A percentile compares a stretch with the other conserved stretches of the same genome.
Conservation (phyloP, 768 basidiomycete species). For the Coprinopsis cinerea region DNA sequence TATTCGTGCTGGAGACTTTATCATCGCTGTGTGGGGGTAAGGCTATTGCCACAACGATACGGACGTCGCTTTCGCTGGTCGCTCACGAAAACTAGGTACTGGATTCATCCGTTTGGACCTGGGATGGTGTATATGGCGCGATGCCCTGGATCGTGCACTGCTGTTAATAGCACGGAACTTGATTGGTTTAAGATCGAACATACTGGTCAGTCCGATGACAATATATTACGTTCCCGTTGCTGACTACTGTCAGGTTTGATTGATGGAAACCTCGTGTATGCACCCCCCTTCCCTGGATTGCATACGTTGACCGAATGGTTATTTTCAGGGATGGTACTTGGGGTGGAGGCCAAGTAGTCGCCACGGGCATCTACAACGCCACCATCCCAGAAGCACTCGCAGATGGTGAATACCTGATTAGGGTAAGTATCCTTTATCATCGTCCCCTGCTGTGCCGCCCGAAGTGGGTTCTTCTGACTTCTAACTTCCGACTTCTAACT, state of each 20-base stretch:
- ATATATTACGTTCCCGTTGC: conserved; percentile 12
- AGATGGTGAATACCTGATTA: conserved; percentile 32
- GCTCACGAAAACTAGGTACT: conserved; percentile 17
- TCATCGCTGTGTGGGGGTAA: conserved; percentile 30
- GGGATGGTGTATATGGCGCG: conserved; percentile 33
- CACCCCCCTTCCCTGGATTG: neutral
- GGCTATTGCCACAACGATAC: neutral
- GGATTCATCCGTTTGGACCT: conserved; percentile 28
- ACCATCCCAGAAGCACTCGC: conserved; percentile 29
- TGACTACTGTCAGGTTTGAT: conserved; percentile 3
- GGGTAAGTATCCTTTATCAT: conserved; percentile 15
- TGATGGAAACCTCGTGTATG: conserved; percentile 8
- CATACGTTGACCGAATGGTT: neutral
- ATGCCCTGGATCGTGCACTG: conserved; percentile 26
- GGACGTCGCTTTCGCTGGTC: neutral
- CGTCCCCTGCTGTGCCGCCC: neutral
- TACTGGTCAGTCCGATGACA: conserved; percentile 25
- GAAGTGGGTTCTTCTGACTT: neutral
- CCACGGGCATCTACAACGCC: conserved; percentile 22
- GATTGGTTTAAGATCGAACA: conserved; percentile 35
- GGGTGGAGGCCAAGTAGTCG: conserved; percentile 23
- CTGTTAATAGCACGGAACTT: conserved; percentile 25
- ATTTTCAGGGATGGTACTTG: conserved; percentile 20
- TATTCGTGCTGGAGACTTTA: conserved; percentile 26
- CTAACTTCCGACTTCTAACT: too few relatives aligned